Conservation (phyloP, 1,284 basidiomycete species). For the Naganishia sp. region DNA sequence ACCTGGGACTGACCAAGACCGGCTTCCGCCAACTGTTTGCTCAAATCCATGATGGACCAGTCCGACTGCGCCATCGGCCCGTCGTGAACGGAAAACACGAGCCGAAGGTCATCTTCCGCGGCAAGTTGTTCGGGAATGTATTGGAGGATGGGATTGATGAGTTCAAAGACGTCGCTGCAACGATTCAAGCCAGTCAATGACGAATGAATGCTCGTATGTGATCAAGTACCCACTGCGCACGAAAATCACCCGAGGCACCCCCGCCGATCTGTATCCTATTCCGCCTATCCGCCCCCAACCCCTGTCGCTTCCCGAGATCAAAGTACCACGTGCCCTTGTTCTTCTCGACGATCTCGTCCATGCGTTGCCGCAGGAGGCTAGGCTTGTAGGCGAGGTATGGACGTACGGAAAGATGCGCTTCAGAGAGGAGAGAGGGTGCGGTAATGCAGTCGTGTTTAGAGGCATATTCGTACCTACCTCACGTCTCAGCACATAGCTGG, state of each 20-base stretch:
- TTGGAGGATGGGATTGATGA: constrained; percentile 6
- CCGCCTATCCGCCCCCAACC: neutral
- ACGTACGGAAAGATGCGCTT: constrained; percentile 43
- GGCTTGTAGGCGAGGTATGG: constrained; percentile 44
- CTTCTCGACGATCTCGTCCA: constrained; percentile 18
- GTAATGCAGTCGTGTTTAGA: constrained; percentile 34
- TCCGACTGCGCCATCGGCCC: constrained; percentile 4
- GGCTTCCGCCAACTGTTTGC: constrained; percentile 13
- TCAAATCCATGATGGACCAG: constrained; percentile 21
- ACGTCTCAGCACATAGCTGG: too few relatives aligned
- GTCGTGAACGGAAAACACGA: constrained; percentile 11
- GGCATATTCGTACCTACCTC: constrained; percentile 45
- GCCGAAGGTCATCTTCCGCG: constrained; percentile 1
- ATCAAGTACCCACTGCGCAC: neutral
- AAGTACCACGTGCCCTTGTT: constrained; percentile 19
- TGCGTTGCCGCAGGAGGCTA: constrained; percentile 39
- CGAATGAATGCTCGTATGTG: neutral
- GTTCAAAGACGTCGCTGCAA: constrained; percentile 5
- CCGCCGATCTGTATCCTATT: constrained; percentile 14
- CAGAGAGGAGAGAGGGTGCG: constrained; percentile 40
- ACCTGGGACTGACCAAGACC: constrained; percentile 13
- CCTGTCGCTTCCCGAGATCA: constrained; percentile 18
- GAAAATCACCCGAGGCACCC: neutral
- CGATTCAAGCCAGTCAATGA: neutral
- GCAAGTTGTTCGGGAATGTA: constrained; percentile 9